A percentile compares a stretch with the other conserved stretches of the same genome.
These are phyloP conservation scores for Pyricularia grisea DNA, from an alignment of 2,329 filamentous ascomycete species.

Conservation along the genomic window DNA sequence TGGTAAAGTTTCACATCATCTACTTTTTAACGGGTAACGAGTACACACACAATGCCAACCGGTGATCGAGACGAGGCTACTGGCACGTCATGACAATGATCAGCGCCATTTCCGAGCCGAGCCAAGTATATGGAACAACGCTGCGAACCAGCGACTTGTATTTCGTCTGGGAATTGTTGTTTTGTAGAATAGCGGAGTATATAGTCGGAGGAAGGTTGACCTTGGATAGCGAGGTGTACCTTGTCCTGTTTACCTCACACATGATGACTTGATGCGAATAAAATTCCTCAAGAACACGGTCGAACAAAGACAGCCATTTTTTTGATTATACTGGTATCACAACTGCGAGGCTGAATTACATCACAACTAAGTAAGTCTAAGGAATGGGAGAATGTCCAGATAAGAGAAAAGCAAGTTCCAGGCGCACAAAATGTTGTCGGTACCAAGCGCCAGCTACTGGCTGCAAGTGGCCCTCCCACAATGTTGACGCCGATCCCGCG, in stretches of 20 bases:
- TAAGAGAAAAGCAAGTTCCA: slow-evolving; percentile 8
- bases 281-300: not conserved
- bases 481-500: not conserved
- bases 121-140: not conserved
- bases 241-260: not conserved
- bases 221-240: not conserved
- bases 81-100: not conserved
- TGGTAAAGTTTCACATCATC: not conserved
- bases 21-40: not conserved
- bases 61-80: not conserved
- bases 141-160: not conserved
- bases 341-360: slow-evolving; percentile 38
- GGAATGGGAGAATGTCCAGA: slow-evolving; percentile 16
- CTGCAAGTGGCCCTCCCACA: not conserved
- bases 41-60: not conserved
- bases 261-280: slow-evolving; percentile 6
- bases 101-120: not conserved
- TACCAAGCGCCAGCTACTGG: not conserved
- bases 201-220: not conserved
- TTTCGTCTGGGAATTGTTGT: not conserved
- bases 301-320: slow-evolving; percentile 17
- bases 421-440: not conserved
- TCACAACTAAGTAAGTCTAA: slow-evolving; percentile 31
- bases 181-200: not conserved
- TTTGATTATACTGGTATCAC: slow-evolving; percentile 38